phyloP scores from a whole-genome alignment of 345 rosid genomes.

The Eucalyptus camaldulensis region DNA sequence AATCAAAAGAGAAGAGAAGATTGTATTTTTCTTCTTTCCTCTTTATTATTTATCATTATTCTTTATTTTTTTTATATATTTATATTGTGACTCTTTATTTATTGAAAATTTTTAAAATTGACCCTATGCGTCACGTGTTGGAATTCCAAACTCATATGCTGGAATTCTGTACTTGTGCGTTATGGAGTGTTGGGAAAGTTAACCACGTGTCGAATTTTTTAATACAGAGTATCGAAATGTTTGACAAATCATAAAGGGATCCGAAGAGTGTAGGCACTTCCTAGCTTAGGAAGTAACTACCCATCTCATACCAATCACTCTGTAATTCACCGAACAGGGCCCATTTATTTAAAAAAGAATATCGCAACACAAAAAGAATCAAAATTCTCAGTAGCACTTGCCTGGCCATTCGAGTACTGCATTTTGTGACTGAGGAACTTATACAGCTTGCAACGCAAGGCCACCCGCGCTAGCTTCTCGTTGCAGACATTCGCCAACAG shows the following conservation, averaged over 20 bases:
- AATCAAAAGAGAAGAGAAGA: too few relatives aligned
- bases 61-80: too few relatives aligned
- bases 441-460: constrained; percentile 37
- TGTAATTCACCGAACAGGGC: background rate
- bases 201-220: accelerated
- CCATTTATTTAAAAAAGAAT: background rate
- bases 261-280: too few relatives aligned
- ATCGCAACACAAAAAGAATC: background rate
- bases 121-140: too few relatives aligned
- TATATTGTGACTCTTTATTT: too few relatives aligned
- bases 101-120: too few relatives aligned
- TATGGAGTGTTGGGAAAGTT: too few relatives aligned
- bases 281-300: background rate
- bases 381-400: background rate
- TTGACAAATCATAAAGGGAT: too few relatives aligned
- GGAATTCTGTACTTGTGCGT: accelerated
- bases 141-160: too few relatives aligned
- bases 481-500: constrained; percentile 57
- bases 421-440: constrained; percentile 26
- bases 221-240: accelerated
- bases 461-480: constrained; percentile 78
- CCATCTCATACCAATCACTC: background rate
- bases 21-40: too few relatives aligned
- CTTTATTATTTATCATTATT: too few relatives aligned
- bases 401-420: constrained; percentile 35